These are phyloP conservation scores for Malassezia cuniculi DNA, from an alignment of 1,284 basidiomycete genomes.

Conservation along the genomic window DNA sequence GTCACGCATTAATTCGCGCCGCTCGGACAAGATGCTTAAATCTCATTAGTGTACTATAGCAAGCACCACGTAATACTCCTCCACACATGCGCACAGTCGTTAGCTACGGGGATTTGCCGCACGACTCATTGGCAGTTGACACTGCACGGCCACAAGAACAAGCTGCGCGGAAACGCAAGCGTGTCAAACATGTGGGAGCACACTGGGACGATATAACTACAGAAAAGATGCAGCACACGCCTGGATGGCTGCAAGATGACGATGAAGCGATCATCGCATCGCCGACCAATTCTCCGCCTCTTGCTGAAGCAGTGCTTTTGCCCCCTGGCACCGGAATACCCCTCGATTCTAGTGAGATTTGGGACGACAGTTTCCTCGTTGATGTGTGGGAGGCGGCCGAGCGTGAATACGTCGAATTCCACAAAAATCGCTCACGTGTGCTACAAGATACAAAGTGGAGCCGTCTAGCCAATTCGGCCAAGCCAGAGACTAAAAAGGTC, in stretches of 20 bases:
- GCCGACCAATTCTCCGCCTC: conserved; percentile 2
- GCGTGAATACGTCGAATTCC: conserved; percentile 15
- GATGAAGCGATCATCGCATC: conserved; percentile 14
- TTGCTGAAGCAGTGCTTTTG: background rate
- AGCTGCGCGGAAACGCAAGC: background rate
- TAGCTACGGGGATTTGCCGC: conserved; percentile 14
- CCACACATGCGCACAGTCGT: conserved; percentile 10
- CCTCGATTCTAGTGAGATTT: conserved; percentile 11
- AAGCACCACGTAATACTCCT: too few relatives aligned
- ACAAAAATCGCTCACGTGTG: too few relatives aligned
- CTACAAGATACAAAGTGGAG: too few relatives aligned
- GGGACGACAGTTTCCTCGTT: conserved; percentile 17
- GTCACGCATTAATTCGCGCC: too few relatives aligned
- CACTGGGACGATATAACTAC: conserved; percentile 12
- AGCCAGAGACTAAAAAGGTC: too few relatives aligned
- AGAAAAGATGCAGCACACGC: background rate
- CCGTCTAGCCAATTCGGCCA: too few relatives aligned
- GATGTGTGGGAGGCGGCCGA: conserved; percentile 16
- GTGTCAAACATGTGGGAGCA: background rate
- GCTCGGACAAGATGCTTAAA: too few relatives aligned
- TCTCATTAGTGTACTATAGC: too few relatives aligned
- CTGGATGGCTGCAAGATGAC: background rate
- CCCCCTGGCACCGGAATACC: background rate
- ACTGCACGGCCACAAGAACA: background rate
- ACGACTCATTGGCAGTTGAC: background rate